Evolutionary conservation across 2,329 filamentous ascomycete genomes (phyloP).

Genomic region (Ophiostoma angusticollis): DNA sequence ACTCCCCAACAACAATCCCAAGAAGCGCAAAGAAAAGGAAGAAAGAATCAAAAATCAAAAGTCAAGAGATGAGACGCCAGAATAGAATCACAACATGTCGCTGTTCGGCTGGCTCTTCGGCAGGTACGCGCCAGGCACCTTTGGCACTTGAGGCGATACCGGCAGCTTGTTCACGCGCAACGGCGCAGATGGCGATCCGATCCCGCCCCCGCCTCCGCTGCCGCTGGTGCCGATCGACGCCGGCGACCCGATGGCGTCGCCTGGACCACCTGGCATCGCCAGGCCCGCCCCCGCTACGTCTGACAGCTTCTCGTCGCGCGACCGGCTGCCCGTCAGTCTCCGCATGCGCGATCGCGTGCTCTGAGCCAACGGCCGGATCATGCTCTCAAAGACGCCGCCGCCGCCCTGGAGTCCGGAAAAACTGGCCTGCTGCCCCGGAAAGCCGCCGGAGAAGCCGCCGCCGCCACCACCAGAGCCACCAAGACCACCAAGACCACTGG

Average conservation of each 20-base stretch:
- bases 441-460: neutral
- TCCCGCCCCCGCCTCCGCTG: neutral
- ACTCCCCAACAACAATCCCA: no score
- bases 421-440: no score
- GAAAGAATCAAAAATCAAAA: neutral
- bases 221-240: neutral
- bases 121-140: conserved; percentile 17
- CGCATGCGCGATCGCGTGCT: conserved; percentile 47
- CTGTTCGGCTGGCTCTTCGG: conserved; percentile 11
- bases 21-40: neutral
- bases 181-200: neutral
- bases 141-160: conserved; percentile 16
- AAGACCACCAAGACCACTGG: neutral
- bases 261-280: no score
- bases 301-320: conserved; percentile 21
- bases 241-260: neutral
- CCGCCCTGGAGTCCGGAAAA: no score
- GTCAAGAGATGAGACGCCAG: neutral
- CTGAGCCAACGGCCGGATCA: conserved; percentile 46
- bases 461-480: neutral
- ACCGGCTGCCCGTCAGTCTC: conserved; percentile 45
- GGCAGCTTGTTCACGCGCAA: conserved; percentile 14
- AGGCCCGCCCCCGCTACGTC: conserved; percentile 2
- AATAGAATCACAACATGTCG: conserved; percentile 13
- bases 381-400: conserved; percentile 39